Evolutionary conservation across 257 asterid species (phyloP), one percentile per base, ranked within the genome.

Genomic region (Scutellaria baicalensis): DNA sequence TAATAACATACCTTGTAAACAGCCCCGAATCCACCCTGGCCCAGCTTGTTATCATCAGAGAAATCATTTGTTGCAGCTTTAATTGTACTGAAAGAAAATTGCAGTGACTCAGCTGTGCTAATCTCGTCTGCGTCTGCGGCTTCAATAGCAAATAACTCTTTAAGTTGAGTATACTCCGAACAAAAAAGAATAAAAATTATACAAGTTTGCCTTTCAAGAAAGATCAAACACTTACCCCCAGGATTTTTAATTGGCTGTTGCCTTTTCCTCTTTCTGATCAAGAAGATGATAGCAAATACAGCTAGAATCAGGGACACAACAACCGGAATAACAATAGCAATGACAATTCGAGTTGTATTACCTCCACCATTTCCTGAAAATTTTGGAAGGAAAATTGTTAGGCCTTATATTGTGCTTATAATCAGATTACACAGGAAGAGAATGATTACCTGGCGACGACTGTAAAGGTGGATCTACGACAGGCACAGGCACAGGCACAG

Each of bases 1-100:
- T 3, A 16, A 14, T 14, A 1, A 36, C 6, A 9, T 75, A 77
- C 85, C 85, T 69, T 74, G 27, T 80, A 77, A 45, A 80, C 85
- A 13, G 77, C 6, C 0, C 82, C 82, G n/a, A 80, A 80, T 74
- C 85, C 85, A 60, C 85, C 85, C 42, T 77, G 43, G 0, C 85
- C 82, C 43, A 80, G 13, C 60, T 80, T 74, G 52, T 73, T 73
- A 5, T 64, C 73, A 2, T 65, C 64, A 0, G 85, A 73, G 73
- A 80, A 80, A 61, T 74, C 59, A 36, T 74, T 50, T 18, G 85
- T 80, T 9, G 78, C 80, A 10, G 50, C 27, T 60, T 70, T 77
- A 4, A 81, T 71, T 9, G 54, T 38, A 33, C 17, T 31, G 13
- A 80, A 74, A 12, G 50, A 50, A 66, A 70, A 74, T 21, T 73